Base-by-base conservation (phyloP, 306 rosid genomes). In the Arachis stenosperma region DNA sequence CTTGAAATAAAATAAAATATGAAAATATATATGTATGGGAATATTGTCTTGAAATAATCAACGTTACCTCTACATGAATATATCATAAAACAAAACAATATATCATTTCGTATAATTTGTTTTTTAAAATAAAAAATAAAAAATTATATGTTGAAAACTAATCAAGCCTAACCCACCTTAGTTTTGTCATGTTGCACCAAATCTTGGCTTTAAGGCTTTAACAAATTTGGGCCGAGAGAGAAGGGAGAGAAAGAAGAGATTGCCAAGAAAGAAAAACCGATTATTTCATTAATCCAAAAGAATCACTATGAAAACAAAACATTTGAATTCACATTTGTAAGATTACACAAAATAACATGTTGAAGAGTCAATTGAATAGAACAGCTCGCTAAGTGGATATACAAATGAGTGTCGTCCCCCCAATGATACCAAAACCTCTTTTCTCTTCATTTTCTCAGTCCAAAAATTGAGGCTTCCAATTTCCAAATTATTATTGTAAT, bases 281-380 rank as follows among this genome's bases (percentile, higher is more conserved):
- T 86, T 80, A 84, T 80, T 84, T 63, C 83, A 82, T 78, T 73
- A 58, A 71, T 73, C 58, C 81, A 83, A 90, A 90, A 85, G 85
- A 85, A 83, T 88, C 71, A 65, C 77, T 78, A 75, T 82, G 67
- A 76, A 55, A 78, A 63, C 75, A 75, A 74, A 50, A 53, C 69
- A 75, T 79, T 81, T 65, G 80, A 66, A 71, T 29, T 53, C 83
- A 80, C 74, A 80, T 27, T 53, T 74, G 61, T 14, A 65, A 68
- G 68, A 71, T 54, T 54, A 72, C 68, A 78, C 65, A 58, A 75
- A 84, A 60, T 62, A 44, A 76, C 50, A 65, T 62, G 50, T 54
- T 42, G 62, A 57, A 56, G 27, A 22, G 27, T 22, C 27, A 22
- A 22, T 22, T 57, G 59, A 52, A 67, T 77, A 59, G 82, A 81